Evolutionary conservation across 371 early-diverging fungal species (phyloP).

Genomic region (Mucor piriformis): DNA sequence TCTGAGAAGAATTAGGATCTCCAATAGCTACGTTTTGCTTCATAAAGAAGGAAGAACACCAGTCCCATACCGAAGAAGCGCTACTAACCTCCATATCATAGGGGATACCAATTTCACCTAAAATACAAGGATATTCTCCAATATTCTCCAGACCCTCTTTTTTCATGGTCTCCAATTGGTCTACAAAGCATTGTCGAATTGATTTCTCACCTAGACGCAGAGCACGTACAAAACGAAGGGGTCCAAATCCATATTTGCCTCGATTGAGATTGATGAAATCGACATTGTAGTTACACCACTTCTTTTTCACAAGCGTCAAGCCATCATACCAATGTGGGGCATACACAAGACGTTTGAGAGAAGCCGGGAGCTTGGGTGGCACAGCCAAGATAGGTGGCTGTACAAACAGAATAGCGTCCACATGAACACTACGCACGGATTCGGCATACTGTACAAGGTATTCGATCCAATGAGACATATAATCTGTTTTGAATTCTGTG

Average conservation of each 20-base stretch:
- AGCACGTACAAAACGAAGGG: conserved; percentile 55
- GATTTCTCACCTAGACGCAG: conserved; percentile 63
- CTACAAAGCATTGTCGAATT: conserved; percentile 62
- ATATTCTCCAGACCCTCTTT: conserved; percentile 54
- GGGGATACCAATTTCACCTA: conserved; percentile 80
- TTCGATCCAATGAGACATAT: conserved; percentile 57
- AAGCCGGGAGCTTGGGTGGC: conserved; percentile 55
- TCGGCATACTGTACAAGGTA: conserved; percentile 51
- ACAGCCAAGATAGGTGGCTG: conserved; percentile 67
- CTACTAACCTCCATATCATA: conserved; percentile 65
- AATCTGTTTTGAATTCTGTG: conserved; percentile 46
- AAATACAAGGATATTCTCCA: conserved; percentile 34
- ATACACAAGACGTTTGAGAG: conserved; percentile 57
- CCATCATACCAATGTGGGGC: conserved; percentile 83
- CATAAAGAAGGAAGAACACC: conserved; percentile 14
- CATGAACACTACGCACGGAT: conserved; percentile 50
- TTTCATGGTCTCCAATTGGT: conserved; percentile 58
- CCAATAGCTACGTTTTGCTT: background rate
- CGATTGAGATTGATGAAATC: conserved; percentile 69
- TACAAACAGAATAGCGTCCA: conserved; percentile 63
- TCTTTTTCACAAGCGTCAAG: conserved; percentile 67
- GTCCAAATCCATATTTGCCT: conserved; percentile 61
- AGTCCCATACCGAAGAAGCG: conserved; percentile 2
- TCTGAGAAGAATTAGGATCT: conserved; percentile 50
- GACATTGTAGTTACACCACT: conserved; percentile 68